Percentiles rank a stretch among this genome's conserved stretches.
Evolutionary conservation across 768 basidiomycete genomes (phyloP).

Genomic region (Rhodotorula babjevae): DNA sequence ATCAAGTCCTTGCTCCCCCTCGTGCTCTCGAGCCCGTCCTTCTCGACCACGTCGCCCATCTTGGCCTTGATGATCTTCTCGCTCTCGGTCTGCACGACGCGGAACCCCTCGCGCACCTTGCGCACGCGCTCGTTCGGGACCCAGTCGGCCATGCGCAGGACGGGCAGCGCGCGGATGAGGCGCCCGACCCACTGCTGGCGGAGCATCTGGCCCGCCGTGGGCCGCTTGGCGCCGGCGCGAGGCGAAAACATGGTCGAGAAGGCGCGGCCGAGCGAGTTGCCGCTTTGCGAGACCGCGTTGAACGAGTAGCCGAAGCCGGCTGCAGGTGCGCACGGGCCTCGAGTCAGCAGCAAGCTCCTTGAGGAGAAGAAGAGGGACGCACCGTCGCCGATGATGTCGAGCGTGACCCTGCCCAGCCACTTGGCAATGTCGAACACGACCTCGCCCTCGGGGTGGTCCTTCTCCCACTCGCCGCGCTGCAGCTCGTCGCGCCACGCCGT

Average conservation of each 20-base stretch:
- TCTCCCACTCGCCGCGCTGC: not conserved
- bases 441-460: constrained; percentile 1
- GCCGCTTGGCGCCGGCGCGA: not conserved
- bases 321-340: not conserved
- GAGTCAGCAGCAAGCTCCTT: too few relatives aligned
- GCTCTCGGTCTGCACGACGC: constrained; percentile 34
- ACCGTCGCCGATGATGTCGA: constrained; percentile 42
- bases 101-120: constrained; percentile 14
- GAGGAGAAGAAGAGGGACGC: not conserved
- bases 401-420: constrained; percentile 46
- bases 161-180: constrained; percentile 27
- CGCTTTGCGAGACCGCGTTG: constrained; percentile 19
- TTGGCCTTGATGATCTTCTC: constrained; percentile 35
- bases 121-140: constrained; percentile 23
- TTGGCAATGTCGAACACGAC: constrained; percentile 44
- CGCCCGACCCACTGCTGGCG: constrained; percentile 10
- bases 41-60: constrained; percentile 19
- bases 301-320: constrained; percentile 41
- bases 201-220: not conserved
- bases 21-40: constrained; percentile 18
- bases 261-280: constrained; percentile 26
- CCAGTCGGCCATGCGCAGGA: constrained; percentile 24
- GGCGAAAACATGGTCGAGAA: constrained; percentile 37
- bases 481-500: constrained; percentile 2
- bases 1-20: constrained; percentile 34